Evolutionary conservation across 1,139 yeast species (phyloP), one percentile per base, ranked within the genome.

Genomic region (Arxiozyma bovina): DNA sequence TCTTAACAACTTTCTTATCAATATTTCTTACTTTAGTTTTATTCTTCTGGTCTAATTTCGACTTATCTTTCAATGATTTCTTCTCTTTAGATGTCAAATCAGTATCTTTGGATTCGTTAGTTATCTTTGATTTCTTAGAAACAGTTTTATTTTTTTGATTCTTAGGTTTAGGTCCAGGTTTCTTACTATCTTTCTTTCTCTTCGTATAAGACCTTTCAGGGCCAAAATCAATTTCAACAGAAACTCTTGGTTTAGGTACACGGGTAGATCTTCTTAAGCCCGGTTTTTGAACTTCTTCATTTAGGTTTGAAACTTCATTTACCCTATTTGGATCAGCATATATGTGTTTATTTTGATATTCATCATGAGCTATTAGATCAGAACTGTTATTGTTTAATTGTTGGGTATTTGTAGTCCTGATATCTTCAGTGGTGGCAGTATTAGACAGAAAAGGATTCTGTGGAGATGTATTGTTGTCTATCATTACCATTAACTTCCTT

Each of bases 201-300:
- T 42, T 53, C 50, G 57, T 59, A 18, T 51, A 51, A 12, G 50
- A 53, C 53, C 58, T 57, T 25, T 52, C 60, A 45, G 55, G 55
- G 20, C 53, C 58, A 44, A 54, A 46, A 22, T 52, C 51, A 46
- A 45, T 42, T 27, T 55, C 57, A 25, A 59, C 49, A 44, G 60
- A 62, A 18, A 54, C 54, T 52, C 59, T 58, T 21, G 60, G 54
- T 51, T 58, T 61, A 47, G 58, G 61, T 4, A 60, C 60, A 56
- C 66, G 63, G 22, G 56, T 53, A 6, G 66, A 63, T 55, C 66
- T 60, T 56, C 66, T 60, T 18, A 63, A 54, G 4, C 48, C 48
- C 18, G 30, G 20, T 45, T 20, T 18, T 18, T 45, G 23, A 5
- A 30, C 27, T 7, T 45, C 48, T 11, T 45, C 48, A 30, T 27